Base-by-base conservation (phyloP, 208 protist species). In the Lotmaria passim region DNA sequence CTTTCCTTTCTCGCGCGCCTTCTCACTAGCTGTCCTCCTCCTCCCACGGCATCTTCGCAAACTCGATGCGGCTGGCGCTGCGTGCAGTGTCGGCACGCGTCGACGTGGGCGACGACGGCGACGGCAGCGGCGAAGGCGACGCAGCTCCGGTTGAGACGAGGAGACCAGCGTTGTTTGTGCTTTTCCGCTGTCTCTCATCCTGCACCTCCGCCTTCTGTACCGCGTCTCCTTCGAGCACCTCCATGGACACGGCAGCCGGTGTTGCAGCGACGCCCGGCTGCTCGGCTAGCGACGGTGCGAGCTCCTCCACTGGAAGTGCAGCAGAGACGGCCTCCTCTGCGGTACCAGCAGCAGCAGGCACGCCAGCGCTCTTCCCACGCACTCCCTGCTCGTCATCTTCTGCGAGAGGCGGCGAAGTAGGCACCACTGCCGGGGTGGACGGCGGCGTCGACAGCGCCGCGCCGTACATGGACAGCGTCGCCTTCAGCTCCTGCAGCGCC, bases 11-110 rank as follows among this genome's bases (percentile, higher is more conserved):
- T 15, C 11, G 33, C 39, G 15, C 12, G 23, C 19, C 5, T 36
- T 17, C 11, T 5, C 44, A 36, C 3, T 74, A 73, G 7, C 84
- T 73, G 15, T 87, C 86, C 34, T 92, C 86, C 64, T 93, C 90
- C 38, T 93, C 90, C 87, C 87, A 95, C n/a, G 87, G 90, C 90
- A 95, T 95, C 41, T 82, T 79, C 10, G 81, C 78, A 63, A 95
- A 95, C 36, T 82, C 77, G 24, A 94, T 44, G 21, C 52, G 39
- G 19, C 31, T 41, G 30, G 26, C n/a, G 39, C 57, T 58, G 3
- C 24, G 28, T 5, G 19, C 21, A 15, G 15, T 57, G 11, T 56
- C 67, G 2, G 31, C 15, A 8, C 47, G 24, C 15, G 48, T 4
- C 36, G 55, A 26, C 11, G 46, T 34, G 15, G 17, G 41, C 10